These are phyloP conservation scores for Aureobasidium sp. DNA, from an alignment of 2,329 filamentous ascomycete species.

Conservation along the genomic window DNA sequence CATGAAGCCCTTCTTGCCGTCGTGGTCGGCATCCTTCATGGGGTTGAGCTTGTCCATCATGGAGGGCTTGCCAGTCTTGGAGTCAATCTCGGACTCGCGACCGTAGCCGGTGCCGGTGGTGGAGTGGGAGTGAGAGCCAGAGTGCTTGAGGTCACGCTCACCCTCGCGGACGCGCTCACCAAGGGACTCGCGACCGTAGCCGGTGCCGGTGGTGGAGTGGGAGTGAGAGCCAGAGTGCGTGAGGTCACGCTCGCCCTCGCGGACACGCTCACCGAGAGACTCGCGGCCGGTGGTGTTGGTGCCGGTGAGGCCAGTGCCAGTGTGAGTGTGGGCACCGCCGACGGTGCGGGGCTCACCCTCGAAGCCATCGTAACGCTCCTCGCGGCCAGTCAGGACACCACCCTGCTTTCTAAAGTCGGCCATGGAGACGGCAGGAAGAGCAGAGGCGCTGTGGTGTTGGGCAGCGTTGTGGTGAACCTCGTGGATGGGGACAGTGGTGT, in stretches of 20 bases:
- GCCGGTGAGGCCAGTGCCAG: slow-evolving; percentile 5
- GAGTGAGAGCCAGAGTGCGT: neutral
- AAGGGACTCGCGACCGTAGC: neutral
- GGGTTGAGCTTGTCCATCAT: slow-evolving; percentile 49
- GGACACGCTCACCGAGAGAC: neutral
- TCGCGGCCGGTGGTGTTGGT: slow-evolving; percentile 10
- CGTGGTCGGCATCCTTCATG: slow-evolving; percentile 42
- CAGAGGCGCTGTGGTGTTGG: slow-evolving; percentile 56
- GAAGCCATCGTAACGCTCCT: slow-evolving; percentile 50
- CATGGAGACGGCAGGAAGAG: slow-evolving; percentile 55
- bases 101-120: neutral
- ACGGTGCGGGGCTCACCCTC: slow-evolving; percentile 51
- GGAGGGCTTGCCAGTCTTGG: slow-evolving; percentile 32
- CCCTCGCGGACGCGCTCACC: neutral
- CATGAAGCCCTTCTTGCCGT: slow-evolving; percentile 49
- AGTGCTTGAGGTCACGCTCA: neutral
- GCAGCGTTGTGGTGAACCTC: slow-evolving; percentile 61
- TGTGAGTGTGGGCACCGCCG: slow-evolving; percentile 20
- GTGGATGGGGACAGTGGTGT: slow-evolving; percentile 64
- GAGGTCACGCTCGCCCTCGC: slow-evolving; percentile 2
- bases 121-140: neutral
- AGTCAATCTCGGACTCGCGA: slow-evolving; percentile 3
- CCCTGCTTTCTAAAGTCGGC: slow-evolving; percentile 53
- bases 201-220: neutral
- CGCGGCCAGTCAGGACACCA: slow-evolving; percentile 45